phyloP scores from a whole-genome alignment of 306 rosid genomes.

The Vigna mungo region DNA sequence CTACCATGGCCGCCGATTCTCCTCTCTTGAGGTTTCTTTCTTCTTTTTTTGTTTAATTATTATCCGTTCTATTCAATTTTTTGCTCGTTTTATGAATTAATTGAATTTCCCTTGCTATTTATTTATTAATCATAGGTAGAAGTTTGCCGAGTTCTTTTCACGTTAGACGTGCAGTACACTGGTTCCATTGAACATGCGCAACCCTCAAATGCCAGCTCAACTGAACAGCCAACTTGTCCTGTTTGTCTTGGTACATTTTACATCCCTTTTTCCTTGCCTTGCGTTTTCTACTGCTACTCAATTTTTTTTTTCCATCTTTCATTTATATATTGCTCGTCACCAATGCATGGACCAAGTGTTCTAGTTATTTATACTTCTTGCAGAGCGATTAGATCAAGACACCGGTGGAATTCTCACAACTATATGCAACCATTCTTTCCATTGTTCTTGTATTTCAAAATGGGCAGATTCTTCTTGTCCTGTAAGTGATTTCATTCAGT shows the following conservation, averaged over 20 bases:
- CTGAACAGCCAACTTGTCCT: constrained; percentile 91
- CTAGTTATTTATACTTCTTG: constrained; percentile 11
- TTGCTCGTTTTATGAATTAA: not conserved
- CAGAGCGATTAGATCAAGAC: constrained; percentile 95
- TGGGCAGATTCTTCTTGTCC: constrained; percentile 99
- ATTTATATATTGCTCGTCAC: not conserved
- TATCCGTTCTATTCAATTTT: not conserved
- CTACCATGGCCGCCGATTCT: constrained; percentile 72
- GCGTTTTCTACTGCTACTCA: not conserved
- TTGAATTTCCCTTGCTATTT: not conserved
- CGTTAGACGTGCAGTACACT: constrained; percentile 87
- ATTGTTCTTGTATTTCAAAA: constrained; percentile 92
- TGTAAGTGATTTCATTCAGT: constrained; percentile 56
- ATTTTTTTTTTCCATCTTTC: not conserved
- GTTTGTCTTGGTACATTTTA: constrained; percentile 80
- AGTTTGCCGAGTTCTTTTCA: constrained; percentile 76
- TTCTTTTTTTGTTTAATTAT: not conserved
- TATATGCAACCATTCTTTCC: constrained; percentile 98
- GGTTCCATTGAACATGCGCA: constrained; percentile 88
- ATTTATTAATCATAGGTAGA: constrained; percentile 63
- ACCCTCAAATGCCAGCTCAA: constrained; percentile 69
- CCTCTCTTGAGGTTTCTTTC: constrained; percentile 79
- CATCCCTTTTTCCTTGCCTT: not conserved
- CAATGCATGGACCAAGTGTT: not conserved
- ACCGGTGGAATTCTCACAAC: constrained; percentile 89